A percentile compares a stretch with the other conserved stretches of the same genome.
Evolutionary conservation across 2,329 filamentous ascomycete genomes (phyloP).

Genomic region (Phialophora expanda): DNA sequence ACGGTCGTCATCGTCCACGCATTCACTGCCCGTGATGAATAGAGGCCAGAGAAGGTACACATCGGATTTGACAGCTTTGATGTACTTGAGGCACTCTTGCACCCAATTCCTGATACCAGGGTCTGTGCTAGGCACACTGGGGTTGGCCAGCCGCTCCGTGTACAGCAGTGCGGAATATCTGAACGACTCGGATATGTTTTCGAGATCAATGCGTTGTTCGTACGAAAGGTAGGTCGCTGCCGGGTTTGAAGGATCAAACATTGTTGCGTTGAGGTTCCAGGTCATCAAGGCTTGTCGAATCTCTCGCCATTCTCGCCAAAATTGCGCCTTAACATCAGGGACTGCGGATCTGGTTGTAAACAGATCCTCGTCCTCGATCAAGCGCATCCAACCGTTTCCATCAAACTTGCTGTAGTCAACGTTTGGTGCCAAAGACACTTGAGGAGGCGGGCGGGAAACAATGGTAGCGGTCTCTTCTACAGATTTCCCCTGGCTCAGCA

Average conservation of each 20-base stretch:
- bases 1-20: slow-evolving; percentile 79
- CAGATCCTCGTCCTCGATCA: slow-evolving; percentile 57
- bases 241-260: slow-evolving; percentile 38
- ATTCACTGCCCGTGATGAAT: slow-evolving; percentile 88
- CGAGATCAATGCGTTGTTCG: slow-evolving; percentile 73
- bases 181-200: slow-evolving; percentile 86
- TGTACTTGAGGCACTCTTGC: slow-evolving; percentile 80
- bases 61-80: slow-evolving; percentile 77
- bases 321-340: slow-evolving; percentile 63
- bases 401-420: slow-evolving; percentile 61
- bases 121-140: slow-evolving; percentile 72
- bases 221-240: slow-evolving; percentile 51
- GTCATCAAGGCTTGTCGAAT: slow-evolving; percentile 75
- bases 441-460: slow-evolving; percentile 45
- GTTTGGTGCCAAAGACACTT: slow-evolving; percentile 26
- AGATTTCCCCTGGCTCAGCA: slow-evolving; percentile 72
- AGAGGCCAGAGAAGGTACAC: slow-evolving; percentile 94
- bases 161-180: slow-evolving; percentile 88
- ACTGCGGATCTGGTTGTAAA: slow-evolving; percentile 45
- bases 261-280: slow-evolving; percentile 74
- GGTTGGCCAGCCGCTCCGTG: slow-evolving; percentile 83
- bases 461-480: slow-evolving; percentile 38
- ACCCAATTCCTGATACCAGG: slow-evolving; percentile 84
- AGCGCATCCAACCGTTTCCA: slow-evolving; percentile 51
- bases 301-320: slow-evolving; percentile 78